These are phyloP conservation scores for Tulasnella sp. DNA, from an alignment of 768 basidiomycete genomes.

Conservation along the genomic window DNA sequence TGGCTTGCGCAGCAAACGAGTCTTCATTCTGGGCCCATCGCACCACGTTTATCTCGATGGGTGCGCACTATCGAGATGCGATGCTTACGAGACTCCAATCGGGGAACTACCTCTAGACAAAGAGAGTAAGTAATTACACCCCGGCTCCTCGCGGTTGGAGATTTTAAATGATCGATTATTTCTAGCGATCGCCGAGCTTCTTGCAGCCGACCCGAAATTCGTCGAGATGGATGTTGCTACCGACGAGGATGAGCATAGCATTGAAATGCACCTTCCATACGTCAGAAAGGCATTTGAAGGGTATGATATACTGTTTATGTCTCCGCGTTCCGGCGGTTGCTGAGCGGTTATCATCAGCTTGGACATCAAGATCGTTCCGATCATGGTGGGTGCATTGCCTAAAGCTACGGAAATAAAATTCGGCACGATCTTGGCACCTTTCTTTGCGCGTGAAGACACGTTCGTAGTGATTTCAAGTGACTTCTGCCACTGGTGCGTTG, in stretches of 20 bases:
- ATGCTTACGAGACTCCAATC: conserved; percentile 76
- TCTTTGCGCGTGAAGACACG: conserved; percentile 71
- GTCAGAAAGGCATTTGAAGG: conserved; percentile 78
- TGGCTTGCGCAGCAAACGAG: conserved; percentile 60
- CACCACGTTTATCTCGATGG: conserved; percentile 85
- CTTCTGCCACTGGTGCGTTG: conserved; percentile 90
- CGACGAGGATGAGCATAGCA: conserved; percentile 94
- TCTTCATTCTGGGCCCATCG: conserved; percentile 94
- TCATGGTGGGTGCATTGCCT: conserved; percentile 79
- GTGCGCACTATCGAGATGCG: conserved; percentile 81
- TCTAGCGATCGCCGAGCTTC: conserved; percentile 64
- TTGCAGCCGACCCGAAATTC: conserved; percentile 59
- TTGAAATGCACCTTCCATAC: conserved; percentile 97
- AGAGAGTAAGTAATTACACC: conserved; percentile 43
- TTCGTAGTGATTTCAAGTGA: conserved; percentile 91
- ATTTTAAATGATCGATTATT: not conserved
- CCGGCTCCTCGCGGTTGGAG: not conserved
- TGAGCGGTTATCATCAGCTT: conserved; percentile 43
- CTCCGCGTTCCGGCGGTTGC: not conserved
- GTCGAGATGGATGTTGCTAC: conserved; percentile 57
- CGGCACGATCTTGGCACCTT: conserved; percentile 73
- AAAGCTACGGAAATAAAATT: conserved; percentile 56
- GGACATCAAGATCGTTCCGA: conserved; percentile 80
- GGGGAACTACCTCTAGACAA: conserved; percentile 76
- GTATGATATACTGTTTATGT: conserved; percentile 44